Conservation (phyloP, 306 rosid species). For the Quercus suber region DNA sequence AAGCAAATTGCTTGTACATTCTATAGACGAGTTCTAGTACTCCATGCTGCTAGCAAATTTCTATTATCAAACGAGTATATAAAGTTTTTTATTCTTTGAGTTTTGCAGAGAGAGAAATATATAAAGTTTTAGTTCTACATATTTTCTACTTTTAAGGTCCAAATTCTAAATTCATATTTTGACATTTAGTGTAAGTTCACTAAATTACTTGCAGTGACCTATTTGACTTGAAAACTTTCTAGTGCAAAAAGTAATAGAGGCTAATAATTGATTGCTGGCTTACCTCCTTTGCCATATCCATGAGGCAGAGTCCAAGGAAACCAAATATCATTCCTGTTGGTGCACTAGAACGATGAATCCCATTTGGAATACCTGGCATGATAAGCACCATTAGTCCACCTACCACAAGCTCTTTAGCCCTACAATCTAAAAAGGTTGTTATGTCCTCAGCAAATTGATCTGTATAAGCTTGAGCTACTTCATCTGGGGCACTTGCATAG, state of each 20-base stretch:
- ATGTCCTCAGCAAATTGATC: no score
- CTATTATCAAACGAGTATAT: neutral
- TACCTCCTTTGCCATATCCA: slow-evolving; percentile 10
- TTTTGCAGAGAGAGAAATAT: neutral
- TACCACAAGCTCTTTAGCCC: no score
- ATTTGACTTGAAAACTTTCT: neutral
- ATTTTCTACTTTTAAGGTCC: neutral
- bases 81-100: neutral
- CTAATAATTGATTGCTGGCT: neutral
- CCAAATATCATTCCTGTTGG: neutral
- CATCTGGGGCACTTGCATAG: slow-evolving; percentile 3
- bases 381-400: neutral
- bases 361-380: neutral
- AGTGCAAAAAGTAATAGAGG: neutral
- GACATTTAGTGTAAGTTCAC: neutral
- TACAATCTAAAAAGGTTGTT: no score
- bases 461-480: neutral
- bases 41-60: no score
- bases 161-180: neutral
- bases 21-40: neutral
- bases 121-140: neutral
- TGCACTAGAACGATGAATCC: neutral
- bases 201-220: neutral
- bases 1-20: neutral
- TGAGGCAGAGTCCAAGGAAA: neutral